Conservation (phyloP, 2,329 filamentous ascomycete genomes). For the Calonectria hongkongensis region DNA sequence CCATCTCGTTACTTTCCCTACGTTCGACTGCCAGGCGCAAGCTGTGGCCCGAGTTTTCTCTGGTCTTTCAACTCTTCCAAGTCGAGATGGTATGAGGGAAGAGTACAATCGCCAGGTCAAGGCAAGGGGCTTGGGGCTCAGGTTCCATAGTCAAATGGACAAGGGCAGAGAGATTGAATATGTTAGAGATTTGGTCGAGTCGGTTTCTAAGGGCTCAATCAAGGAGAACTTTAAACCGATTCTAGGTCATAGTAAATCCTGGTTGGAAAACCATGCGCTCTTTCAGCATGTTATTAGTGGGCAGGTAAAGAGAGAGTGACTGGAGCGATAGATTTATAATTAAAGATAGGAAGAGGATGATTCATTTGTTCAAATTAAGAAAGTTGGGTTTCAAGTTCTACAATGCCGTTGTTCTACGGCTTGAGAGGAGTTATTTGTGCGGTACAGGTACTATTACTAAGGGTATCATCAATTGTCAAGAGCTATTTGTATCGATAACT, state of each 20-base stretch:
- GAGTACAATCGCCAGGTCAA: neutral
- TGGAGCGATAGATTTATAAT: neutral
- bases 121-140: neutral
- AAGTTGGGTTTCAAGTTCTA: too few species aligned
- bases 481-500: too few species aligned
- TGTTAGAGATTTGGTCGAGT: constrained; percentile 1
- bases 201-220: neutral
- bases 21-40: constrained; percentile 81
- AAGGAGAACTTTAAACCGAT: neutral
- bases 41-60: constrained; percentile 74
- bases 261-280: neutral
- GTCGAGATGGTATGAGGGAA: neutral
- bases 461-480: too few species aligned
- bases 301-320: neutral
- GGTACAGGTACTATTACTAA: too few species aligned
- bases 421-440: too few species aligned
- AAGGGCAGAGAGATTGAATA: neutral
- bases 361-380: too few species aligned
- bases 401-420: too few species aligned
- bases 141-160: constrained; percentile 18
- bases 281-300: constrained; percentile 2
- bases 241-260: neutral
- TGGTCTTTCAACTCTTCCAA: constrained; percentile 54
- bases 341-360: too few species aligned
- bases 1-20: constrained; percentile 78